Evolutionary conservation across 768 basidiomycete genomes (phyloP).

Genomic region (Boletus subparvulus): DNA sequence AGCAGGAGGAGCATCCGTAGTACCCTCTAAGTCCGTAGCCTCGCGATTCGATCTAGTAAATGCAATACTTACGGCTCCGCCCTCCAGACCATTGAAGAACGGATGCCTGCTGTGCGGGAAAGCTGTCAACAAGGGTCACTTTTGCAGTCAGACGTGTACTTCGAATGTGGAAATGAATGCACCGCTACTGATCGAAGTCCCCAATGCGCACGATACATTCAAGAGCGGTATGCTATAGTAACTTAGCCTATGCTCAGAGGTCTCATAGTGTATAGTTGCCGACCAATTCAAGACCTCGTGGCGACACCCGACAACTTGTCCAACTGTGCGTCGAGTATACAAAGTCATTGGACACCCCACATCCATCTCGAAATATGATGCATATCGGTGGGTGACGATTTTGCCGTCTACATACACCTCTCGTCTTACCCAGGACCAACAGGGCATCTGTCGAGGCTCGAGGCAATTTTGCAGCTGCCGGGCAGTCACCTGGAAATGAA

Average conservation of each 20-base stretch:
- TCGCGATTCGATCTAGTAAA: constrained; percentile 19
- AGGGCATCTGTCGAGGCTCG: constrained; percentile 58
- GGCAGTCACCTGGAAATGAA: constrained; percentile 65
- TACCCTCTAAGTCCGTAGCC: constrained; percentile 34
- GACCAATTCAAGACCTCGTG: constrained; percentile 71
- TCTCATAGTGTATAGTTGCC: constrained; percentile 40
- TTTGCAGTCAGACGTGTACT: constrained; percentile 57
- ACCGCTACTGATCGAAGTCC: constrained; percentile 60
- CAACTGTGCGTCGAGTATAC: constrained; percentile 59
- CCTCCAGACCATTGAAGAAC: constrained; percentile 38
- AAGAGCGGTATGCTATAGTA: constrained; percentile 50
- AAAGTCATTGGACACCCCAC: constrained; percentile 56
- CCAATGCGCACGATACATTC: constrained; percentile 58
- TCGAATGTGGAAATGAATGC: constrained; percentile 55
- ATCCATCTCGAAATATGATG: constrained; percentile 54
- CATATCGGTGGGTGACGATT: constrained; percentile 50
- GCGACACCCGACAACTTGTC: constrained; percentile 60
- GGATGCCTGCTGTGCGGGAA: constrained; percentile 62
- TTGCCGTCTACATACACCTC: background rate
- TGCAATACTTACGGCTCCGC: constrained; percentile 33
- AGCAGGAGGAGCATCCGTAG: constrained; percentile 16
- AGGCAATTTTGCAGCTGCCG: constrained; percentile 54
- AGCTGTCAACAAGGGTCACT: constrained; percentile 61
- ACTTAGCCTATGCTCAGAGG: background rate
- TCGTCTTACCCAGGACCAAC: constrained; percentile 3